These are phyloP conservation scores for Curvularia lunata DNA, from an alignment of 2,329 filamentous ascomycete species.

Conservation along the genomic window DNA sequence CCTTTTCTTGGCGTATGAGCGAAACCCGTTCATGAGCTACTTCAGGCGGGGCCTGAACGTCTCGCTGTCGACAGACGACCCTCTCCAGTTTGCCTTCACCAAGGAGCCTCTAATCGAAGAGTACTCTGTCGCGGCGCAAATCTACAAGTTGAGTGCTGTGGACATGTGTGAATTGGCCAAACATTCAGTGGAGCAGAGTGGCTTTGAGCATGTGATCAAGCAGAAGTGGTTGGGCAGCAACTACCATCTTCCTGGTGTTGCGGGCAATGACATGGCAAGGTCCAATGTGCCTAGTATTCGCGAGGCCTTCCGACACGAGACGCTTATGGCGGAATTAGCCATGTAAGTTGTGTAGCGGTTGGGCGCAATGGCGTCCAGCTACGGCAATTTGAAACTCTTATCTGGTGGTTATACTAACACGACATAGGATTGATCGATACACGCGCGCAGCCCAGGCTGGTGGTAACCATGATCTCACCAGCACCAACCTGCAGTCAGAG, in stretches of 20 bases:
- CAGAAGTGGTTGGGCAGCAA: constrained; percentile 86
- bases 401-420: constrained; percentile 7
- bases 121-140: constrained; percentile 96
- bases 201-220: constrained; percentile 88
- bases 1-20: constrained; percentile 92
- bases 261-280: constrained; percentile 91
- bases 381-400: not conserved
- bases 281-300: constrained; percentile 95
- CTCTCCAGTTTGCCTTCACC: constrained; percentile 96
- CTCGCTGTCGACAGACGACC: constrained; percentile 94
- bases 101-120: constrained; percentile 98
- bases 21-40: constrained; percentile 95
- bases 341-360: constrained; percentile 67
- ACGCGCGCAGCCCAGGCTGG: constrained; percentile 46
- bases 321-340: constrained; percentile 78
- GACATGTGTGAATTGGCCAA: constrained; percentile 99
- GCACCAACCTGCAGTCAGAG: constrained; percentile 44
- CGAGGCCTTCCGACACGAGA: constrained; percentile 88
- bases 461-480: constrained; percentile 39
- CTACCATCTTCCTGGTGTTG: constrained; percentile 77
- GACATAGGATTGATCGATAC: constrained; percentile 50
- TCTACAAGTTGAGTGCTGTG: constrained; percentile 94
- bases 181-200: constrained; percentile 92
- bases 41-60: constrained; percentile 95
- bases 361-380: not conserved